Evolutionary conservation across 306 rosid genomes (phyloP), one percentile per base, ranked within the genome.

Genomic region (Cicer bijugum): DNA sequence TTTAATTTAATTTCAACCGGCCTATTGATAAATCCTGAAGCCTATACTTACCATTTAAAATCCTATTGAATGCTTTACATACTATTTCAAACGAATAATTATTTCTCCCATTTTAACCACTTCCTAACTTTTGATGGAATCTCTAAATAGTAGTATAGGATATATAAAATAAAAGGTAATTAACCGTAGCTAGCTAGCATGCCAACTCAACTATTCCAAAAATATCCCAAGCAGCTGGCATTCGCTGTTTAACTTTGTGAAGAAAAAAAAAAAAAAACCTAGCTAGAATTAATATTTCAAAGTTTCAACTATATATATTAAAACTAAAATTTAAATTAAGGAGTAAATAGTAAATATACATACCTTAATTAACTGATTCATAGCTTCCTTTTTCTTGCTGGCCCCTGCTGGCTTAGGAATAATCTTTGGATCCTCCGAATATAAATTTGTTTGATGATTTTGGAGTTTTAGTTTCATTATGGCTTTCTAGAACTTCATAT

Each of bases 21-120:
- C 35, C 60, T 6, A 63, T 76, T 37, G n/a, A 59, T 51, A 62
- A 37, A 83, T 75, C 67, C 5, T 43, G 28, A 23, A 19, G 38
- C 12, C 44, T 68, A 28, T 59, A 59, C 43, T 57, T 58, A 12
- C 23, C 6, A 56, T 15, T 52, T 53, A 37, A 62, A 55, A 60
- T 43, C 75, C 59, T 45, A 55, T 46, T 11, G 7, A 2, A 23
- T 63, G 6, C 64, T 16, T 51, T 33, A 8, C 51, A 17, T 47
- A 19, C 33, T 7, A 69, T 44, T 28, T 37, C 23, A 23, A 67
- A 53, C 28, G 9, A 72, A 71, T 33, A 72, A 71, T 33, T 14
- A 33, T 33, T 40, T 19, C 7, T 42, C n/a, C 12, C 35, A 52
- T 59, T 68, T 33, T 6, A 42, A 53, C 37, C 4, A 28, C 35